Evolutionary conservation across 768 basidiomycete species (phyloP).

Genomic region (Naganishia randhawae): DNA sequence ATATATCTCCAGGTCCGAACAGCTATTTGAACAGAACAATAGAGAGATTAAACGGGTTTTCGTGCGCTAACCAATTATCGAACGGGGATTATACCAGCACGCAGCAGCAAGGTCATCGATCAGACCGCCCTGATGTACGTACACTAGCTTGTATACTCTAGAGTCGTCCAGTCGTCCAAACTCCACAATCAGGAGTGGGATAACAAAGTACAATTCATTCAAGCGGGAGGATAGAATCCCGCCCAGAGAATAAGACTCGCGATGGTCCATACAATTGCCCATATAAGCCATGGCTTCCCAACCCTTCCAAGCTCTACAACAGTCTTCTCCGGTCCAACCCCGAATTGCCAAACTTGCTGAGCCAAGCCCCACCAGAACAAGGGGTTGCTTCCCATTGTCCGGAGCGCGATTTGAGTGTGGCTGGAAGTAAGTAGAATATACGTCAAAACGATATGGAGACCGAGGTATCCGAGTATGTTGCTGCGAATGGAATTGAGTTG

Average conservation of each 20-base stretch:
- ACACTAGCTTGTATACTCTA: no score
- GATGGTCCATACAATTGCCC: slow-evolving; percentile 74
- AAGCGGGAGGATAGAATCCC: slow-evolving; percentile 83
- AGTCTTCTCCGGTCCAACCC: slow-evolving; percentile 7
- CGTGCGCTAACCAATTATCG: no score
- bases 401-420: slow-evolving; percentile 81
- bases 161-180: no score
- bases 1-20: no score
- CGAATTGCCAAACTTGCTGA: slow-evolving; percentile 55
- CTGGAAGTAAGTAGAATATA: slow-evolving; percentile 69
- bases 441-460: slow-evolving; percentile 67
- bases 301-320: slow-evolving; percentile 35
- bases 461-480: slow-evolving; percentile 63
- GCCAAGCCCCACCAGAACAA: slow-evolving; percentile 82
- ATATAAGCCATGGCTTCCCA: slow-evolving; percentile 67
- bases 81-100: no score
- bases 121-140: no score
- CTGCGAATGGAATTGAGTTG: slow-evolving; percentile 29
- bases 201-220: no score
- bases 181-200: no score
- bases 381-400: slow-evolving; percentile 71
- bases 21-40: no score
- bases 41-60: no score
- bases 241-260: slow-evolving; percentile 72
- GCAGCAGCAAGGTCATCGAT: no score